Percentiles rank a stretch among this genome's conserved stretches.
These are phyloP conservation scores for Articulospora tetracladia DNA, from an alignment of 495 filamentous ascomycete species.

Conservation along the genomic window DNA sequence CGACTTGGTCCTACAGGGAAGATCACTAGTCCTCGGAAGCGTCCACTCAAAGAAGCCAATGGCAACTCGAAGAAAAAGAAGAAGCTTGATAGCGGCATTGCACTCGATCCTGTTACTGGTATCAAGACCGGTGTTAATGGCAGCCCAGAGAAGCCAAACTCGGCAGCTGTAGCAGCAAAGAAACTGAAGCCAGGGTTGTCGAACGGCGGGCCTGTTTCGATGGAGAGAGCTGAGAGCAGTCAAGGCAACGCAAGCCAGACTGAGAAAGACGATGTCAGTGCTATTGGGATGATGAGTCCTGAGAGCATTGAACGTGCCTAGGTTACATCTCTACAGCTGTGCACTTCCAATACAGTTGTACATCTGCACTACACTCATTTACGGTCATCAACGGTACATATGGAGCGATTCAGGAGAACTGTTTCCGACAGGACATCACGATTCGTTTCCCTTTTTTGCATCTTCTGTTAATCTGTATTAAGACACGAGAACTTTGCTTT, in stretches of 20 bases:
- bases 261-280: constrained; percentile 52
- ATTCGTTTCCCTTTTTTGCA: not conserved
- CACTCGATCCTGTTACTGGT: constrained; percentile 36
- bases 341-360: not conserved
- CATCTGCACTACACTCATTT: not conserved
- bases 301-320: constrained; percentile 51
- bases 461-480: not conserved
- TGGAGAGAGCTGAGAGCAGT: constrained; percentile 46
- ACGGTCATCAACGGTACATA: constrained; percentile 4
- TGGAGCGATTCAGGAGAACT: not conserved
- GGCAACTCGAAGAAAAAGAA: constrained; percentile 74
- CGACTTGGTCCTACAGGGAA: constrained; percentile 91
- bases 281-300: constrained; percentile 62
- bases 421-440: not conserved
- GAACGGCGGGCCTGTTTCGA: constrained; percentile 34
- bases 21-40: constrained; percentile 86
- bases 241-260: constrained; percentile 48
- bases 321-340: not conserved
- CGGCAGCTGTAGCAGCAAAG: constrained; percentile 32
- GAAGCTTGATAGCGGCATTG: constrained; percentile 45
- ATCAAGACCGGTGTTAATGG: constrained; percentile 32
- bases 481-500: not conserved
- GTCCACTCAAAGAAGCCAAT: constrained; percentile 72
- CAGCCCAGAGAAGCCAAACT: constrained; percentile 36
- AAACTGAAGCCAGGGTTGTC: constrained; percentile 34